These are phyloP conservation scores for Daldinia concentrica DNA, from an alignment of 495 filamentous ascomycete genomes.

Conservation along the genomic window DNA sequence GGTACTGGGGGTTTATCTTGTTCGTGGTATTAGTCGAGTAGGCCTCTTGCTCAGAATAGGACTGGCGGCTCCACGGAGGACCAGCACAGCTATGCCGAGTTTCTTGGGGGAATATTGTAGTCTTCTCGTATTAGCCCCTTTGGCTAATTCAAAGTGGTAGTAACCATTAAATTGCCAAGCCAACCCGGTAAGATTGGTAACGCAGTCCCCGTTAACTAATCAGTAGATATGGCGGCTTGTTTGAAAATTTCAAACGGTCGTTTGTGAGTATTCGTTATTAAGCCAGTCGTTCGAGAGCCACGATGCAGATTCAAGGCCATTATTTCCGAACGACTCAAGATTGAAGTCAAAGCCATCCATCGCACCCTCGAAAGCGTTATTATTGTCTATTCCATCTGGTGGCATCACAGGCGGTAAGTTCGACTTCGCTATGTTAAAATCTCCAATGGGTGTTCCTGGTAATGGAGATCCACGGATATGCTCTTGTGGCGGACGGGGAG, in stretches of 20 bases:
- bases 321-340: constrained; percentile 47
- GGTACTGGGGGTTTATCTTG: not conserved
- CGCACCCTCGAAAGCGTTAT: constrained; percentile 51
- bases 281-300: constrained; percentile 50
- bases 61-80: not conserved
- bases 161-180: constrained; percentile 26
- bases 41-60: not conserved
- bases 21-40: not conserved
- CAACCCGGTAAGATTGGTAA: not conserved
- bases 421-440: constrained; percentile 38
- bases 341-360: constrained; percentile 50
- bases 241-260: constrained; percentile 35
- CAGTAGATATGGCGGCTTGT: not conserved
- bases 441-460: constrained; percentile 34
- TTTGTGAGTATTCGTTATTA: constrained; percentile 42
- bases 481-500: constrained; percentile 28
- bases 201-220: not conserved
- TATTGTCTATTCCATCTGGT: constrained; percentile 43
- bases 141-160: constrained; percentile 26
- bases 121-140: constrained; percentile 6
- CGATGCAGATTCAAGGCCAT: constrained; percentile 41
- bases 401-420: constrained; percentile 41
- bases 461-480: constrained; percentile 37
- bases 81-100: not conserved
- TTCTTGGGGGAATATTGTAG: not conserved